phyloP scores from a whole-genome alignment of 2,329 filamentous ascomycete genomes.

The Orbilia blumenaviensis region DNA sequence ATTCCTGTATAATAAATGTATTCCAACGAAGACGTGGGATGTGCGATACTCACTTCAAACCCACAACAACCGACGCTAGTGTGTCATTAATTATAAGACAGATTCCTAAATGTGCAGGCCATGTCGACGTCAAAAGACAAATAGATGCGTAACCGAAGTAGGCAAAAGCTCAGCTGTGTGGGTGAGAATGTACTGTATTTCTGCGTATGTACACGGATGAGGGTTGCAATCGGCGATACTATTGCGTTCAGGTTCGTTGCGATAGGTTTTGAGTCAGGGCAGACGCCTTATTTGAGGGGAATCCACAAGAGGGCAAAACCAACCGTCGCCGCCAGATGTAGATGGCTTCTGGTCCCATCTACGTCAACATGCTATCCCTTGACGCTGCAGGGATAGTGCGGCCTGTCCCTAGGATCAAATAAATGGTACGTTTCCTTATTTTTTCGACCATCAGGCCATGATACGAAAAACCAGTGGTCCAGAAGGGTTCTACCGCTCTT shows the following conservation, averaged over 20 bases:
- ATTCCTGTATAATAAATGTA: background rate
- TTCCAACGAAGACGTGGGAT: background rate
- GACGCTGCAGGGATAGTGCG: constrained; percentile 35
- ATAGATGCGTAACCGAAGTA: background rate
- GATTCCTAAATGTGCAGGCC: background rate
- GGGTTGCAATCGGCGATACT: too few species aligned
- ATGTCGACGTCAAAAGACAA: too few species aligned
- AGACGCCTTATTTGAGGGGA: too few species aligned
- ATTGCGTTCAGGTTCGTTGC: too few species aligned
- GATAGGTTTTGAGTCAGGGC: too few species aligned
- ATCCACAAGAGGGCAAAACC: constrained; percentile 2
- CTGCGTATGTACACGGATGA: too few species aligned
- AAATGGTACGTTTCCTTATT: constrained; percentile 18
- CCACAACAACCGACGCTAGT: background rate
- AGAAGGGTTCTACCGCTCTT: constrained; percentile 14
- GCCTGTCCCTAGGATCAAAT: constrained; percentile 35
- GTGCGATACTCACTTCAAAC: background rate
- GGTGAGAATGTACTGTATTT: too few species aligned
- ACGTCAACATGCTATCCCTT: constrained; percentile 32
- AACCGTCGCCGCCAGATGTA: constrained; percentile 4
- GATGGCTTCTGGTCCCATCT: constrained; percentile 25
- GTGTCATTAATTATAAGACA: too few species aligned
- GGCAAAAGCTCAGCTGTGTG: background rate
- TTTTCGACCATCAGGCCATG: constrained; percentile 29
- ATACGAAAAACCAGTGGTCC: constrained; percentile 15